Base-by-base conservation (phyloP, 106 monocot genomes). In the Vanilla planifolia region DNA sequence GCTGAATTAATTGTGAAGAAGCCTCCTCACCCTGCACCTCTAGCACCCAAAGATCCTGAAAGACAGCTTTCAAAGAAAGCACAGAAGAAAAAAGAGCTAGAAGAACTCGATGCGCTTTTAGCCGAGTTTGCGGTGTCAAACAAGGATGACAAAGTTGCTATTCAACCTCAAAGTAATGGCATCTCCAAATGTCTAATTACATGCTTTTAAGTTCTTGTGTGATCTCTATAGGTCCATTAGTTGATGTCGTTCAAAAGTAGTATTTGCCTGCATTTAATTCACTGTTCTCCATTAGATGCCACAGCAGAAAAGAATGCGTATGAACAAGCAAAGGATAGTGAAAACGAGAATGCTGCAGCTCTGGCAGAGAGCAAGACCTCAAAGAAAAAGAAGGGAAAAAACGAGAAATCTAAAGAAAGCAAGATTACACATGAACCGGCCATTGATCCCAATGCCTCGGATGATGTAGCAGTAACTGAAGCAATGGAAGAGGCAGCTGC, bases 31-130 rank as follows among this genome's bases (percentile, higher is more conserved):
- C 71, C 67, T 51, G 35, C 66, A 15, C 19, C 60, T 14, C 37
- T 59, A 2, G 45, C 39, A 22, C 43, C 70, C 3, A 85, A 76
- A 70, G 89, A 89, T 33, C 19, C 84, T 15, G 89, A 85, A 35
- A 75, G 79, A 47, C 89, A 89, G 48, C 67, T 89, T 17, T 89
- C 89, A 8, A 89, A 89, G 81, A 89, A 89, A 60, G 89, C 84
- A 43, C 43, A 79, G 47, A 89, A 89, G 78, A 89, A 85, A 69
- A 89, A 85, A 59, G 89, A 79, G 29, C 73, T 85, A 40, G 81
- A 65, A 20, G 89, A 89, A 61, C 65, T 85, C 5, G 81, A 85
- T 17, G 80, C 85, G 43, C 76, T 81, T 56, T 55, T 89, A 30
- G 76, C 73, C 24, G 81, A 89, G 51, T 48, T 89, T 33, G 70